These are phyloP conservation scores for Mycena crocata DNA, from an alignment of 768 basidiomycete species.

Conservation along the genomic window DNA sequence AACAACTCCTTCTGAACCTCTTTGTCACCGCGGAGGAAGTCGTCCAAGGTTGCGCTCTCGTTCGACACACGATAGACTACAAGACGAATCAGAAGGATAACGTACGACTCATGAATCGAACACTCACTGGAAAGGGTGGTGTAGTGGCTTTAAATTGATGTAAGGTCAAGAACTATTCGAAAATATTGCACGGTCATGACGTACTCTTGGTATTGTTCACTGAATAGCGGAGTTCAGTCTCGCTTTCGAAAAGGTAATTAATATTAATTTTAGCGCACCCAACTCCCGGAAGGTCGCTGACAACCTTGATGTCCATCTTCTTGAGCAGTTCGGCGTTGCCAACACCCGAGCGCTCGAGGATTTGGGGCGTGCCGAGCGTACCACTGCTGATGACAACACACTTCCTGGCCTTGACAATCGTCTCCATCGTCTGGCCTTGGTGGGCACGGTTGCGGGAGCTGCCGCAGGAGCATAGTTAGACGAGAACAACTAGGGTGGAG, in stretches of 20 bases:
- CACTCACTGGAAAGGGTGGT: conserved; percentile 73
- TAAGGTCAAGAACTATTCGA: too few relatives aligned
- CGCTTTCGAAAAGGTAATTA: not conserved
- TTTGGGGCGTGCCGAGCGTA: conserved; percentile 78
- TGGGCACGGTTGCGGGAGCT: conserved; percentile 68
- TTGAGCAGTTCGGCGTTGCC: conserved; percentile 65
- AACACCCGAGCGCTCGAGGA: conserved; percentile 80
- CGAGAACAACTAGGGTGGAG: too few relatives aligned
- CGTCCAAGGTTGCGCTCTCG: conserved; percentile 70
- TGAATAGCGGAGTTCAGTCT: conserved; percentile 35
- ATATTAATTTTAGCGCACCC: conserved; percentile 57
- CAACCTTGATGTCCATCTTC: conserved; percentile 68
- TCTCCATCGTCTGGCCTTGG: conserved; percentile 64
- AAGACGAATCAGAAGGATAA: conserved; percentile 12
- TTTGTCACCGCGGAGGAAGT: conserved; percentile 77
- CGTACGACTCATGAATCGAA: conserved; percentile 8
- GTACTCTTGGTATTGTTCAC: conserved; percentile 75
- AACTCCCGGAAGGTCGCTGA: conserved; percentile 78
- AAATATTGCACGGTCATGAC: not conserved
- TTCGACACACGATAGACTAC: conserved; percentile 76
- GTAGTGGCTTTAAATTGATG: conserved; percentile 62
- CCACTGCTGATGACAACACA: conserved; percentile 74
- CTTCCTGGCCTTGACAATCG: conserved; percentile 74
- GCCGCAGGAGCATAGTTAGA: too few relatives aligned
- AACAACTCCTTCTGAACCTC: conserved; percentile 62